Percentiles rank a stretch among this genome's conserved stretches.
These are phyloP conservation scores for Brassica hybrid DNA, from an alignment of 441 rosid species.

Conservation along the genomic window DNA sequence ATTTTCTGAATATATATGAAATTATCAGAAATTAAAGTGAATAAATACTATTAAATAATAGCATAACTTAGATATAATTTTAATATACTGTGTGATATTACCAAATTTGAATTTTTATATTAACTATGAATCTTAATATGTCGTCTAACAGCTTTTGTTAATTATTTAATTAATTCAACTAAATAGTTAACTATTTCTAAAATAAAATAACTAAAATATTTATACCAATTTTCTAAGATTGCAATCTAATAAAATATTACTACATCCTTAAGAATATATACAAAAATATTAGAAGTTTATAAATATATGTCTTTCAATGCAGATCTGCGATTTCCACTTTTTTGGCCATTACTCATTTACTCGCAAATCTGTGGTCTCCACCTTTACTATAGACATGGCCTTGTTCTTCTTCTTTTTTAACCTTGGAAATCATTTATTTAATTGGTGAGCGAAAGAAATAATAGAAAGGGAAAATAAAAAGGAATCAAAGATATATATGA, in stretches of 20 bases:
- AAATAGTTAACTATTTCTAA: neutral
- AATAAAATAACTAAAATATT: no score
- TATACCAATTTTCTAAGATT: neutral
- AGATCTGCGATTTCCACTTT: neutral
- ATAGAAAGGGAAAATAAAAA: neutral
- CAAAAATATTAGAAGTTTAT: no score
- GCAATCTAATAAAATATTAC: neutral
- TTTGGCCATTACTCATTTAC: constrained; percentile 4
- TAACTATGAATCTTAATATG: neutral
- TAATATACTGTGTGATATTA: no score
- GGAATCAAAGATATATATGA: neutral
- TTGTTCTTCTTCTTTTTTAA: no score
- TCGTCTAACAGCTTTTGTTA: neutral
- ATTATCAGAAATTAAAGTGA: no score
- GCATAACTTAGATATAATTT: no score
- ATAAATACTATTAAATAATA: no score
- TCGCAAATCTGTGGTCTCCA: constrained; percentile 2
- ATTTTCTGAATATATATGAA: no score
- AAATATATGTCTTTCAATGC: neutral
- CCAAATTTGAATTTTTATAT: no score
- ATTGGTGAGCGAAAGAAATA: neutral
- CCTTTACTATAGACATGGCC: neutral
- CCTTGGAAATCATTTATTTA: no score
- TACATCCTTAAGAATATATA: no score
- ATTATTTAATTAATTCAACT: neutral